These are phyloP conservation scores for Fraxinus anomala DNA, from an alignment of 257 asterid genomes.

Conservation along the genomic window DNA sequence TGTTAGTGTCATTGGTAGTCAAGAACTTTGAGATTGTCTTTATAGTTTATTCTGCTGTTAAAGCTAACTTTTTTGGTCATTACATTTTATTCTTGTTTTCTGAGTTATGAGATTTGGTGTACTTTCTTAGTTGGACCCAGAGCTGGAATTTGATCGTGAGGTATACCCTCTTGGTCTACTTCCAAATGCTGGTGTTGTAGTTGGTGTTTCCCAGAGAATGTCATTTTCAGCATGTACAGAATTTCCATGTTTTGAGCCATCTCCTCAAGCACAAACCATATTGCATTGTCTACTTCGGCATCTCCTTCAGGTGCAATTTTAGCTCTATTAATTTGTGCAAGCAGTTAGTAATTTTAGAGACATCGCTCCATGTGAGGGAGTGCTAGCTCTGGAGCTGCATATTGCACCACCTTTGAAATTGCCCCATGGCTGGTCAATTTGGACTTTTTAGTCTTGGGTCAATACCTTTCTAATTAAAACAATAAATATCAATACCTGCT, in stretches of 20 bases:
- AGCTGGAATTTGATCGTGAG: conserved; percentile 98
- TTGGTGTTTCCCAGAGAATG: conserved; percentile 98
- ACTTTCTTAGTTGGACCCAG: conserved; percentile 88
- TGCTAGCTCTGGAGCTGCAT: neutral
- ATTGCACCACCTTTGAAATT: neutral
- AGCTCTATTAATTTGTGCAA: too few species aligned
- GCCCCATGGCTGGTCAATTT: neutral
- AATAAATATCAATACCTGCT: neutral
- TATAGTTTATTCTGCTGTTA: conserved; percentile 9
- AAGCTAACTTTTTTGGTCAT: conserved; percentile 16
- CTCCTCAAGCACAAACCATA: conserved; percentile 99
- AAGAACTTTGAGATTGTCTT: neutral
- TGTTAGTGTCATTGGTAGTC: neutral
- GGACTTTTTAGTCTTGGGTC: neutral
- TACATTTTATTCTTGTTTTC: too few species aligned
- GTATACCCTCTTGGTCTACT: conserved; percentile 98
- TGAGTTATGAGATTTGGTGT: too few species aligned
- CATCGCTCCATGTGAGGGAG: too few species aligned
- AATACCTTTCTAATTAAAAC: neutral
- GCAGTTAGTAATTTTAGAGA: neutral
- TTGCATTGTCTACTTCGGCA: conserved; percentile 96
- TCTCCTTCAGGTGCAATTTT: conserved; percentile 97
- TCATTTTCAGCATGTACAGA: conserved; percentile 97
- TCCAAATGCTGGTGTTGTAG: conserved; percentile 96
- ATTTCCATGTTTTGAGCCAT: conserved; percentile 98